A percentile compares a stretch with the other conserved stretches of the same genome.
Conservation (phyloP, 441 rosid genomes). For the Euphorbia corollata region DNA sequence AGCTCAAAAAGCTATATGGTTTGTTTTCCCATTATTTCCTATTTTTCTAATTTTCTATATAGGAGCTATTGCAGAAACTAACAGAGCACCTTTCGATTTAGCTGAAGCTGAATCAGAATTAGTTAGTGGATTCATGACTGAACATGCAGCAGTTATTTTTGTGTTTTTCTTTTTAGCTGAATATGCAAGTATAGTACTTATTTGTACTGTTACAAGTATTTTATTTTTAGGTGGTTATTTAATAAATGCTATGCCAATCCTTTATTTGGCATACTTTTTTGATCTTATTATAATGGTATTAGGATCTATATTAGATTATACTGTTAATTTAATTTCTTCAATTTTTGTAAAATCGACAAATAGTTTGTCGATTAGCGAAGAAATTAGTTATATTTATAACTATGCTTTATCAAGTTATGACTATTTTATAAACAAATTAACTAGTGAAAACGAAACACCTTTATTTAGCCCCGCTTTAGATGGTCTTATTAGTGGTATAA, state of each 20-base stretch:
- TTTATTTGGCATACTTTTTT: too few species aligned
- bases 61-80: neutral
- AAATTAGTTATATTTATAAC: too few species aligned
- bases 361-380: too few species aligned
- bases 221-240: slow-evolving; percentile 1
- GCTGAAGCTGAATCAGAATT: neutral
- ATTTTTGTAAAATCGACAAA: too few species aligned
- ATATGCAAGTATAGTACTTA: neutral
- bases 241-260: too few species aligned
- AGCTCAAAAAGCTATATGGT: neutral
- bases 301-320: too few species aligned
- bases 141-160: neutral
- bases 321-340: too few species aligned
- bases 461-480: neutral
- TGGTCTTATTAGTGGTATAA: neutral
- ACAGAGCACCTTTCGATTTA: slow-evolving; percentile 6
- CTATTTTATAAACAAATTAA: too few species aligned
- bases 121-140: neutral
- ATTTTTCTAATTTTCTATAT: neutral
- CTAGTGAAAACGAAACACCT: too few species aligned
- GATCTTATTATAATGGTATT: too few species aligned
- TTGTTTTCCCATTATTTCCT: neutral
- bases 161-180: slow-evolving; percentile 7
- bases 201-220: neutral
- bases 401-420: too few species aligned